Evolutionary conservation across 306 rosid species (phyloP).

Genomic region (Mucuna pruriens): DNA sequence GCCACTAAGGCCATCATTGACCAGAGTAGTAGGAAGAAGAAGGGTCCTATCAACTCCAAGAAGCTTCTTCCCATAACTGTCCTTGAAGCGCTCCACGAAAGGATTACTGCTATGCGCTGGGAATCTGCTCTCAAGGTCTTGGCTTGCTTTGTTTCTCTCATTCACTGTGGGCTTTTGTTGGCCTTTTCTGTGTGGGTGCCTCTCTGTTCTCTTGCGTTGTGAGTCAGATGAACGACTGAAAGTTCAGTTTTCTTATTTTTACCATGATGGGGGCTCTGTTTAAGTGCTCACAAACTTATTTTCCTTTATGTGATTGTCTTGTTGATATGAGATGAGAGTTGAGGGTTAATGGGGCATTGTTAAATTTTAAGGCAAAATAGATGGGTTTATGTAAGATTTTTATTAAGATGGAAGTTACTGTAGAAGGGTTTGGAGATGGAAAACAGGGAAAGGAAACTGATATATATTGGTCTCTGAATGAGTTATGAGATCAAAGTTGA

Average conservation of each 20-base stretch:
- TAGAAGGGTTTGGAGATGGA: neutral
- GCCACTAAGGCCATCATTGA: constrained; percentile 87
- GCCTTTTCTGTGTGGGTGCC: neutral
- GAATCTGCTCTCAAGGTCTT: constrained; percentile 94
- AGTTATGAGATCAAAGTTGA: neutral
- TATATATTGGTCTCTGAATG: neutral
- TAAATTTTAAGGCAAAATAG: neutral
- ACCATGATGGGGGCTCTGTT: neutral
- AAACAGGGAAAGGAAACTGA: neutral
- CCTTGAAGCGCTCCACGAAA: constrained; percentile 86
- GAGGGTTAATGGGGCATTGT: neutral
- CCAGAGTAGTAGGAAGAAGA: constrained; percentile 63
- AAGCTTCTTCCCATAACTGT: constrained; percentile 84
- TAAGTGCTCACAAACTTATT: neutral
- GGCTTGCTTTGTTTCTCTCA: neutral
- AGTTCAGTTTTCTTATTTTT: too few relatives aligned
- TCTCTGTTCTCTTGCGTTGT: too few relatives aligned
- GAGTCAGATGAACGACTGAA: too few relatives aligned
- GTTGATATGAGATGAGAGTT: neutral
- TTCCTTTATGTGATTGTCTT: neutral
- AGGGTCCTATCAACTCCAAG: constrained; percentile 76
- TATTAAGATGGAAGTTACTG: neutral
- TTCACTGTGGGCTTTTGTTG: neutral
- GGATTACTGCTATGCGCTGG: constrained; percentile 80
- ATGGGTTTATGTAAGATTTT: neutral